These are phyloP conservation scores for Fistulinella prunicolor DNA, from an alignment of 768 basidiomycete species.

Conservation along the genomic window DNA sequence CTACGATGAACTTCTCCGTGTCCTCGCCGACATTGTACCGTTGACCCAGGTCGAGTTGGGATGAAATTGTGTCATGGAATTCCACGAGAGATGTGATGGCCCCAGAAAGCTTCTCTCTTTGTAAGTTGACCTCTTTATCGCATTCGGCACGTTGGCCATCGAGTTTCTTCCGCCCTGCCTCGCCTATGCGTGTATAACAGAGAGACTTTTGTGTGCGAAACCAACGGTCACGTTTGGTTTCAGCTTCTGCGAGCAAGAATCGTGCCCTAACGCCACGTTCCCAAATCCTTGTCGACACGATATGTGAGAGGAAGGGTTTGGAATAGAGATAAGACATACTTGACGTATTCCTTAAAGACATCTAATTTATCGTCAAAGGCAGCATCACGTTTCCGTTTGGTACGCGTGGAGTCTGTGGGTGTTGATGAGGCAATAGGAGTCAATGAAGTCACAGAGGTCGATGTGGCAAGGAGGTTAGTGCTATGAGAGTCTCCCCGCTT, in stretches of 20 bases:
- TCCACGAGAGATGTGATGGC: constrained; percentile 24
- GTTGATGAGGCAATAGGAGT: constrained; percentile 15
- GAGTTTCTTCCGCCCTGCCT: constrained; percentile 29
- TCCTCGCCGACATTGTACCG: constrained; percentile 27
- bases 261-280: constrained; percentile 31
- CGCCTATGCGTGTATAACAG: constrained; percentile 28
- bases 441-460: constrained; percentile 7
- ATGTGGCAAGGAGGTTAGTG: constrained; percentile 1
- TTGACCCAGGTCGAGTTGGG: constrained; percentile 26
- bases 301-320: not conserved
- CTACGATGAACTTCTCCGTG: constrained; percentile 16
- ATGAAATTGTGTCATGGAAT: constrained; percentile 20
- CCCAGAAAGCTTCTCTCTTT: constrained; percentile 24
- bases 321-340: constrained; percentile 15
- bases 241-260: constrained; percentile 26
- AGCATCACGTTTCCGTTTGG: constrained; percentile 27
- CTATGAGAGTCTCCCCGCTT: constrained; percentile 15
- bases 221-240: constrained; percentile 29
- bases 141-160: constrained; percentile 27
- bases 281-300: constrained; percentile 18
- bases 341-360: constrained; percentile 29
- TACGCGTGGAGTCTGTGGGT: constrained; percentile 14
- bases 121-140: constrained; percentile 23
- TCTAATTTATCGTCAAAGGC: constrained; percentile 22
- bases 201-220: constrained; percentile 30